A percentile compares a stretch with the other conserved stretches of the same genome.
Conservation (phyloP, 495 filamentous ascomycete genomes). For the Trichoderma gamsii region DNA sequence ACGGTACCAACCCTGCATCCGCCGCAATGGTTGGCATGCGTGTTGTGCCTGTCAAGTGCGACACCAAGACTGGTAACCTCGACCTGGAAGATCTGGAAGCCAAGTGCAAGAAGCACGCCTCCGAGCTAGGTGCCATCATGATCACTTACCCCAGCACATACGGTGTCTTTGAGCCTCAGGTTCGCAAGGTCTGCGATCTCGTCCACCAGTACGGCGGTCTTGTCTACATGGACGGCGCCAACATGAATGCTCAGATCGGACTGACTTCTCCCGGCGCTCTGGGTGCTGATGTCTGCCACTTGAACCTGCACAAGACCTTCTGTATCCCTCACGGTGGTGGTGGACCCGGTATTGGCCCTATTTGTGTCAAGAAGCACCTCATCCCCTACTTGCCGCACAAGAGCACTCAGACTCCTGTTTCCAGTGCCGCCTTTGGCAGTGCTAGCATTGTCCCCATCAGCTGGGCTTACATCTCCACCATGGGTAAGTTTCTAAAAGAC, state of each 20-base stretch:
- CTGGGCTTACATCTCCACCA: conserved; percentile 97
- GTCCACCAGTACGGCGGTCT: conserved; percentile 88
- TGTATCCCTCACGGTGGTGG: conserved; percentile 98
- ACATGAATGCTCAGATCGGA: conserved; percentile 98
- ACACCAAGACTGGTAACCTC: conserved; percentile 80
- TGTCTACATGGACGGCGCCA: conserved; percentile 99
- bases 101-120: conserved; percentile 82
- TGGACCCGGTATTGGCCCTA: conserved; percentile 91
- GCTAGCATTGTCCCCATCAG: conserved; percentile 94
- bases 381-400: conserved; percentile 62
- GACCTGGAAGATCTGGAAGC: conserved; percentile 79
- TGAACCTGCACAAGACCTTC: conserved; percentile 99
- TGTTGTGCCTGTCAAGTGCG: conserved; percentile 90
- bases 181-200: conserved; percentile 79
- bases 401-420: conserved; percentile 57
- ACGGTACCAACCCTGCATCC: conserved; percentile 95
- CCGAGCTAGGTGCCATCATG: conserved; percentile 92
- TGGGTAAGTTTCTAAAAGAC: conserved; percentile 50
- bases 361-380: conserved; percentile 84
- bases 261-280: conserved; percentile 96
- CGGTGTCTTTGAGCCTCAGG: conserved; percentile 88
- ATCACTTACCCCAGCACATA: conserved; percentile 97
- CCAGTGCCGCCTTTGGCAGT: conserved; percentile 83
- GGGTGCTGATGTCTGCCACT: conserved; percentile 94
- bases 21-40: conserved; percentile 98